Base-by-base conservation (phyloP, 495 filamentous ascomycete species). In the Aspergillus olivimuriae region DNA sequence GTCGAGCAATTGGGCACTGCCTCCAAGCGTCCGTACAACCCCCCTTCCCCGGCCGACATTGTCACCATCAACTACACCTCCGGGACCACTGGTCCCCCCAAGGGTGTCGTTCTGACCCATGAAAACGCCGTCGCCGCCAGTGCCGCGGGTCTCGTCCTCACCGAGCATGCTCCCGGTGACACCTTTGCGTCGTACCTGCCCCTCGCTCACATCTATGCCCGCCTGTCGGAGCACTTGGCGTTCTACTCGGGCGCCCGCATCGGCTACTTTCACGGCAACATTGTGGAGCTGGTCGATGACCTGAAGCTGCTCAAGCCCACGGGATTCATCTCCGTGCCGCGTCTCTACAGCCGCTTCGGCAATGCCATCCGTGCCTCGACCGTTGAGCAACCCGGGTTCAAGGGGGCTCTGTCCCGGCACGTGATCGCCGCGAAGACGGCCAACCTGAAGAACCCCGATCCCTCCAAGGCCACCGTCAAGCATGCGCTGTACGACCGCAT, bases 51-150 rank as follows among this genome's bases (percentile, higher is more conserved):
- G 1, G 75, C 83, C 2, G 89, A 96, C 56, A 74, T 85, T 54
- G 74, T 94, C 43, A 97, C 92, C 23, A 89, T 98, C 67, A 98
- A 97, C 69, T 98, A 98, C 68, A 98, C 92, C 8, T 94, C 87
- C 10, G 92, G 92, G 14, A 98, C 92, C 8, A 98, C 92, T 0
- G 94, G 92, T 5, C 77, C 86, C 48, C 92, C 92, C 4, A 98
- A 98, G 69, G 92, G 92, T 44, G 92, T 97, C 4, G 72, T 91
- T 24, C 66, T 97, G 48, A 89, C 85, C 3, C 94, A 98, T 56
- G 68, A 70, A 50, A 87, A 83, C 58, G 87, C 89, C 20, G 78
- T 94, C 4, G 80, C 88, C 2, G 88, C 82, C 16, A 73, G 84
- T 31, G 72, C 81, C 4, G 66, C 69, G 24, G 75, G 75, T 32